Evolutionary conservation across 2,329 filamentous ascomycete species (phyloP).

Genomic region (Phialophora tarda): DNA sequence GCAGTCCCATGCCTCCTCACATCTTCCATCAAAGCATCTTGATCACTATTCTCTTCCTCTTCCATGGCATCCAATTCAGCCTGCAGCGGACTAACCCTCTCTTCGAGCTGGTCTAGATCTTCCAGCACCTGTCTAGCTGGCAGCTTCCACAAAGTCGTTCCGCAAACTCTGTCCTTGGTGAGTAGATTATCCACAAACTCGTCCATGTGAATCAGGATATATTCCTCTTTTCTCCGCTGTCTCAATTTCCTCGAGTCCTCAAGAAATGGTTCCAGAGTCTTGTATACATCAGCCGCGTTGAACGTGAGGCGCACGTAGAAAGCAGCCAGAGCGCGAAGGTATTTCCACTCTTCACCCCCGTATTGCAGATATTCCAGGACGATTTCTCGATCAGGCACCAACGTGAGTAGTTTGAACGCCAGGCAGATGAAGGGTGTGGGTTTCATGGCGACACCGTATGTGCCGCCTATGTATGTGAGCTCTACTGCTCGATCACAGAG

Average conservation of each 20-base stretch:
- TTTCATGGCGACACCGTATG: slow-evolving; percentile 80
- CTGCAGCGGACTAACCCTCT: slow-evolving; percentile 80
- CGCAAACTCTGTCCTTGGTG: slow-evolving; percentile 86
- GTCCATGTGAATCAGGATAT: slow-evolving; percentile 79
- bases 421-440: slow-evolving; percentile 91
- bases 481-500: slow-evolving; percentile 88
- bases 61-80: slow-evolving; percentile 62
- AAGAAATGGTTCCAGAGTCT: slow-evolving; percentile 78
- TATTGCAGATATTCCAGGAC: slow-evolving; percentile 79
- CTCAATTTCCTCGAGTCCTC: slow-evolving; percentile 83
- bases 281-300: slow-evolving; percentile 79
- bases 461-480: slow-evolving; percentile 83
- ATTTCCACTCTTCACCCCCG: slow-evolving; percentile 79
- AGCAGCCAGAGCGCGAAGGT: slow-evolving; percentile 83
- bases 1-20: slow-evolving; percentile 14
- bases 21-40: slow-evolving; percentile 29
- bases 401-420: slow-evolving; percentile 90
- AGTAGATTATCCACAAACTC: slow-evolving; percentile 93
- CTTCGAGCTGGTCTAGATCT: slow-evolving; percentile 85
- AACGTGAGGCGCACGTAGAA: slow-evolving; percentile 95
- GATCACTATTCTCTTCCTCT: slow-evolving; percentile 35
- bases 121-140: slow-evolving; percentile 81
- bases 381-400: slow-evolving; percentile 79
- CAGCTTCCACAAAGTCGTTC: slow-evolving; percentile 90
- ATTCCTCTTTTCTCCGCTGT: slow-evolving; percentile 74